Conservation (phyloP, 371 early-diverging fungal species). For the Mortierella sp. region DNA sequence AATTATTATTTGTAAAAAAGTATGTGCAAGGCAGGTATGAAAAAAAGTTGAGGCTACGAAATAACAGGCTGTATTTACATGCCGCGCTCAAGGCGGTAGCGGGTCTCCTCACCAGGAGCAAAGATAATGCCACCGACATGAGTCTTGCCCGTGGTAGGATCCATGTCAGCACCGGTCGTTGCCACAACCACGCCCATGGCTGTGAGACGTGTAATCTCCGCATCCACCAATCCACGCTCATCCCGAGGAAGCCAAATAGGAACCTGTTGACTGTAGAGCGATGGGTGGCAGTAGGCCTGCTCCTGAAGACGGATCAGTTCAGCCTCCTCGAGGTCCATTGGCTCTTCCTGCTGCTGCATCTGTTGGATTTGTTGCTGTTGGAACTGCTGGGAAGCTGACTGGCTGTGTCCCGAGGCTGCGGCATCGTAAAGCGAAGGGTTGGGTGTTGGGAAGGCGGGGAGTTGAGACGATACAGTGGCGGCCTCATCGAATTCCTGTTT, state of each 20-base stretch:
- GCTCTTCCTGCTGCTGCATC: neutral
- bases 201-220: conserved; percentile 26
- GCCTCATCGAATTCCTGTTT: conserved; percentile 31
- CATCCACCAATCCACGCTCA: conserved; percentile 33
- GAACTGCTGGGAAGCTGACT: neutral
- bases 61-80: conserved; percentile 12
- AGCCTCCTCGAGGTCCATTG: conserved; percentile 10
- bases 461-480: conserved; percentile 34
- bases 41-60: neutral
- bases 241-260: conserved; percentile 54
- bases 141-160: conserved; percentile 35
- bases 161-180: conserved; percentile 43
- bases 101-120: conserved; percentile 52
- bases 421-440: conserved; percentile 31
- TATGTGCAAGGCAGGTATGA: neutral
- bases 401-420: conserved; percentile 18
- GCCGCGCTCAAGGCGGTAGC: conserved; percentile 49
- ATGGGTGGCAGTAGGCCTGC: conserved; percentile 52
- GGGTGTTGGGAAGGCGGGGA: conserved; percentile 46
- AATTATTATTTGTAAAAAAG: neutral
- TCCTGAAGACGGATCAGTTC: conserved; percentile 39
- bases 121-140: conserved; percentile 36
- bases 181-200: conserved; percentile 26
- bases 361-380: neutral
- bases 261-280: conserved; percentile 32